Base-by-base conservation (phyloP, 208 protist genomes). In the Wallacemonas sp. region DNA sequence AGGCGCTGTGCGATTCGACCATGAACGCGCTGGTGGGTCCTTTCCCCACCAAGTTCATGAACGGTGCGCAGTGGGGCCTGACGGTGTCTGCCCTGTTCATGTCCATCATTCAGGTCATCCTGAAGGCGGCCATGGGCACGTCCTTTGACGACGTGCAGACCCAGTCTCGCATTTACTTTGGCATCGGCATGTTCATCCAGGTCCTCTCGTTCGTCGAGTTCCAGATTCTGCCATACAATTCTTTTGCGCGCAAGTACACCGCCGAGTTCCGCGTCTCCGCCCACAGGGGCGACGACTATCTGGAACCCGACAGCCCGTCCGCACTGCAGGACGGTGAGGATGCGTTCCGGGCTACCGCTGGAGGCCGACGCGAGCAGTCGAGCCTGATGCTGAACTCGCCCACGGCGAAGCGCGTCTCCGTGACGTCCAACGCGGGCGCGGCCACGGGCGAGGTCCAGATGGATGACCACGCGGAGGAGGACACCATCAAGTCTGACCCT, bases 21-120 rank as follows among this genome's bases (percentile, higher is more conserved):
- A 81, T 84, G 20, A 93, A 93, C 57, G 92, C 90, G 8, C 72
- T 98, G 32, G 86, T 82, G 12, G 85, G 77, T 26, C 76, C 79
- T 16, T 90, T 97, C 61, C 92, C 92, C 29, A 79, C 77, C 36
- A 86, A 87, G 67, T 96, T 93, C 66, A 91, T 86, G 65, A 83
- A 82, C 57, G 84, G 74, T 8, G 61, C 76, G 22, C 86, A 93
- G 79, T 83, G 69, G 72, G 93, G 93, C 41, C 63, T 90, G 38
- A 76, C 73, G 11, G 70, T 92, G 23, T 74, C 81, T 12, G 77
- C 77, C 14, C 54, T 93, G 31, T 55, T 89, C 70, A 80, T 88
- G 67, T 88, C 81, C 10, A 31, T 84, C 42, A 62, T 96, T 32
- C 85, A 88, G 68, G 70, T 85, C 59, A 90, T 90, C 46, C 79